phyloP scores from a whole-genome alignment of 1,284 basidiomycete genomes.

The Sphagnurus paluster region DNA sequence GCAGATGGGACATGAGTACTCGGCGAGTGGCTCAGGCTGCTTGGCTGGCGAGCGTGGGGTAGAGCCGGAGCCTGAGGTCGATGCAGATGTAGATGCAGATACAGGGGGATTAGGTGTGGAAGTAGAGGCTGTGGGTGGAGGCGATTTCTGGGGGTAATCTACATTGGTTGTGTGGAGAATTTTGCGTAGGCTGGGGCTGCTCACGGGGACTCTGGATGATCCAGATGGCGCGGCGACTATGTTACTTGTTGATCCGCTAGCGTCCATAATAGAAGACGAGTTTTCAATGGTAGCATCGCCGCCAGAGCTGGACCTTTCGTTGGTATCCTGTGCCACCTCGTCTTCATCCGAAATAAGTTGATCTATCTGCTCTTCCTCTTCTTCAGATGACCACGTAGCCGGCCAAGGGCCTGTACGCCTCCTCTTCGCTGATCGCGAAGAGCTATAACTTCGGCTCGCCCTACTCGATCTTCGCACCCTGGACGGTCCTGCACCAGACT shows the following conservation, averaged over 20 bases:
- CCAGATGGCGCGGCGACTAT: background rate
- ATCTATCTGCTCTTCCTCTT: conserved; percentile 12
- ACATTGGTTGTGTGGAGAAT: conserved; percentile 21
- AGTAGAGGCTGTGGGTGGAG: conserved; percentile 8
- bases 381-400: conserved; percentile 6
- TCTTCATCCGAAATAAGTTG: conserved; percentile 14
- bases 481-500: conserved; percentile 1
- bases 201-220: conserved; percentile 13
- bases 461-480: background rate
- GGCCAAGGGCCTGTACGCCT: background rate
- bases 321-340: too few relatives aligned
- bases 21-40: conserved; percentile 52
- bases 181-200: conserved; percentile 24
- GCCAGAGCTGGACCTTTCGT: background rate
- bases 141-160: conserved; percentile 8
- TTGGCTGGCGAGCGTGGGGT: conserved; percentile 6
- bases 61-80: too few relatives aligned
- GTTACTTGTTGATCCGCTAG: too few relatives aligned
- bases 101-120: conserved; percentile 2
- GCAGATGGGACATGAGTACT: conserved; percentile 76
- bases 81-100: conserved; percentile 7
- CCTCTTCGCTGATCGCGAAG: background rate
- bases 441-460: background rate
- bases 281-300: too few relatives aligned
- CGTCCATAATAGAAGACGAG: too few relatives aligned